Percentiles rank a stretch among this genome's conserved stretches.
phyloP scores from a whole-genome alignment of 169 alveolate species.

The Neospora caninum region DNA sequence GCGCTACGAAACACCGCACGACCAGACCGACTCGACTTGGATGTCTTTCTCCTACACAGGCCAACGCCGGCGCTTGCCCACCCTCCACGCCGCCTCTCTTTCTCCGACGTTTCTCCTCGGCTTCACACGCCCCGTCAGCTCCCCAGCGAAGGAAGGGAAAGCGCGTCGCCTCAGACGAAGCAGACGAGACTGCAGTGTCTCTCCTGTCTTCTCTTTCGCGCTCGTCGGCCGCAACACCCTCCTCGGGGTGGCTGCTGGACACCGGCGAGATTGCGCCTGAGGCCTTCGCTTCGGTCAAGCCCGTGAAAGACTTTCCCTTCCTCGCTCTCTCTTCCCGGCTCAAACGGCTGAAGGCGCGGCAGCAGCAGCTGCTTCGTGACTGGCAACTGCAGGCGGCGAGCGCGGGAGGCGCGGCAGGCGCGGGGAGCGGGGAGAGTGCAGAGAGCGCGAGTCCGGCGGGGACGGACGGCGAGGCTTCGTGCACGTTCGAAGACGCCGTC shows the following conservation, averaged over 20 bases:
- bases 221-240: neutral
- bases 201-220: neutral
- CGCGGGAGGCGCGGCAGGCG: neutral
- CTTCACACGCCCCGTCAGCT: neutral
- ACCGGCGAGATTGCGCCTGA: constrained; percentile 18
- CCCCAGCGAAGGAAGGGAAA: neutral
- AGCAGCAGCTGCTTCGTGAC: neutral
- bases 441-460: neutral
- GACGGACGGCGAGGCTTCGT: neutral
- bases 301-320: neutral
- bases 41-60: too few species aligned
- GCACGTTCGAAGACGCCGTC: neutral
- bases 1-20: too few species aligned
- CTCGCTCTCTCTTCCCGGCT: neutral
- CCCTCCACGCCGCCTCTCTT: neutral
- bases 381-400: neutral
- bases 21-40: too few species aligned
- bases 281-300: constrained; percentile 1
- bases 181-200: neutral
- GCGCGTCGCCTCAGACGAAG: neutral
- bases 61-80: too few species aligned
- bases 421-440: too few species aligned
- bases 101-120: neutral
- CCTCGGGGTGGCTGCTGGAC: neutral
- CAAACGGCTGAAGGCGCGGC: neutral